phyloP scores from a whole-genome alignment of 495 filamentous ascomycete genomes.

The Friedmanniomyces simplex region DNA sequence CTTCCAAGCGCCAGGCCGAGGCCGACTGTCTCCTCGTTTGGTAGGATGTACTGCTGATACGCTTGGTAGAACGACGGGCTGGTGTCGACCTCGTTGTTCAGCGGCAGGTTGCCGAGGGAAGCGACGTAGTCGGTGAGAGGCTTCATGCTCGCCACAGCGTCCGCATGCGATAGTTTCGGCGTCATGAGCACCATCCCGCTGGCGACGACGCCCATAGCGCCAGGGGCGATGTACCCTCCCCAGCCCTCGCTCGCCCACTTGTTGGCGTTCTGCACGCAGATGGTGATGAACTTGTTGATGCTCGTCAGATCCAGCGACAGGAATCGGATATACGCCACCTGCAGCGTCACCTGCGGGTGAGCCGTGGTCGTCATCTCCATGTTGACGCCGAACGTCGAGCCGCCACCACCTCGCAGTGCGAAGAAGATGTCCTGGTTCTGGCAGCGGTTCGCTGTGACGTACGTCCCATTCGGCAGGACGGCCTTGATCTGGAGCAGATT shows the following conservation, averaged over 20 bases:
- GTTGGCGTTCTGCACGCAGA: constrained; percentile 1
- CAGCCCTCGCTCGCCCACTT: constrained; percentile 13
- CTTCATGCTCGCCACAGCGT: constrained; percentile 7
- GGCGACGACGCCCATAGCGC: neutral
- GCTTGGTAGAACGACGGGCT: constrained; percentile 7
- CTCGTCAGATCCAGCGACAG: neutral
- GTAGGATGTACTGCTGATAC: constrained; percentile 8
- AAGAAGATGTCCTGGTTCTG: constrained; percentile 19
- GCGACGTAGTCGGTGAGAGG: constrained; percentile 8
- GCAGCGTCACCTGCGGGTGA: neutral
- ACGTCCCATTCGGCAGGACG: constrained; percentile 15
- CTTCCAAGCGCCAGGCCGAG: constrained; percentile 9
- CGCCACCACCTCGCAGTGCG: constrained; percentile 19
- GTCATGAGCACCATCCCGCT: constrained; percentile 5
- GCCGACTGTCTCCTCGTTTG: constrained; percentile 10
- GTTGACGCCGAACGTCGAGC: constrained; percentile 12
- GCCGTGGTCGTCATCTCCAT: constrained; percentile 9
- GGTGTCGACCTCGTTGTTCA: constrained; percentile 6
- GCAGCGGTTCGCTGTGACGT: constrained; percentile 15
- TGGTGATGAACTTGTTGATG: constrained; percentile 6
- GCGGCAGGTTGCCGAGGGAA: neutral
- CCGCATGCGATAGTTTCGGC: constrained; percentile 1
- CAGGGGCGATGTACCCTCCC: constrained; percentile 12
- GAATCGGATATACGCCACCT: constrained; percentile 9
- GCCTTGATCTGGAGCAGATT: constrained; percentile 14